These are phyloP conservation scores for Aspergillus niger DNA, from an alignment of 2,329 filamentous ascomycete genomes.

Conservation along the genomic window DNA sequence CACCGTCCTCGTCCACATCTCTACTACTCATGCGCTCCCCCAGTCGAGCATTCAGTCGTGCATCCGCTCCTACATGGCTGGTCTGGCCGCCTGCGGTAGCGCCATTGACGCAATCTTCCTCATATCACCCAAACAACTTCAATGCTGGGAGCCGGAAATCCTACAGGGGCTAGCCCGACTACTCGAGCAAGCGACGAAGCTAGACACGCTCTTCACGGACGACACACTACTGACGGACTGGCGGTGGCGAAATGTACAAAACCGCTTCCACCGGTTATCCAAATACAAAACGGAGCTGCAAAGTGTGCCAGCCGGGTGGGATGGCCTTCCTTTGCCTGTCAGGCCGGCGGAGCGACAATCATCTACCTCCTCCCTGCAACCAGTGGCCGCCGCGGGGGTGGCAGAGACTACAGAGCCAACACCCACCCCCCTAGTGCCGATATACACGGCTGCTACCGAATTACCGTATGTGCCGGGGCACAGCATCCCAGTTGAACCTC, in stretches of 20 bases:
- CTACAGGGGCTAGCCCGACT: neutral
- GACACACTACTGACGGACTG: neutral
- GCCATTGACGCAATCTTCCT: neutral
- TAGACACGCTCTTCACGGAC: neutral
- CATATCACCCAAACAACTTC: neutral
- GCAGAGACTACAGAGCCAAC: neutral
- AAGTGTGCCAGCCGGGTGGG: neutral
- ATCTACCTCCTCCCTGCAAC: too few relatives aligned
- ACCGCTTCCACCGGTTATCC: neutral
- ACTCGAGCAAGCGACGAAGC: neutral
- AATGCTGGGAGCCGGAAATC: neutral
- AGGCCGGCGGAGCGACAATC: too few relatives aligned
- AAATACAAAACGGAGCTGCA: neutral
- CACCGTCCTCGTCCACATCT: neutral
- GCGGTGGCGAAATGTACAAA: neutral
- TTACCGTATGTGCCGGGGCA: neutral
- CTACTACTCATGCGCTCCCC: neutral
- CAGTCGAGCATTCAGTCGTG: neutral
- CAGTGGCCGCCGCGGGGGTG: too few relatives aligned
- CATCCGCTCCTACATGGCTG: neutral
- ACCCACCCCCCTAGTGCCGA: neutral
- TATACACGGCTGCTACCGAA: neutral
- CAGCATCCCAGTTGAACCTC: neutral
- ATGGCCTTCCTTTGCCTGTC: neutral
- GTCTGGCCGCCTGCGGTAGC: neutral